These are phyloP conservation scores for Xylariaceae sp. DNA, from an alignment of 2,329 filamentous ascomycete genomes.

Conservation along the genomic window DNA sequence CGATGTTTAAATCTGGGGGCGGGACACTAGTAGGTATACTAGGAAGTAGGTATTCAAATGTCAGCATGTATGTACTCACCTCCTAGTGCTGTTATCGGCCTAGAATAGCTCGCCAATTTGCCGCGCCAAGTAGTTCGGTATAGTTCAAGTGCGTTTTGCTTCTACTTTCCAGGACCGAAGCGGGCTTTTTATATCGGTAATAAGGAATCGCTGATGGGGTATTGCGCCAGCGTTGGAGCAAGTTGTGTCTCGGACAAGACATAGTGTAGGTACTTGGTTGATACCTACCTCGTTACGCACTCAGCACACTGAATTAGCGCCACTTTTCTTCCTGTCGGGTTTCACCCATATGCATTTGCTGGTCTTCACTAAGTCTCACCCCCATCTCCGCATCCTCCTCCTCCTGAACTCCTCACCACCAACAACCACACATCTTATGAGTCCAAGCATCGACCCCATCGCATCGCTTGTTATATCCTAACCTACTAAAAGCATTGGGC, in stretches of 20 bases:
- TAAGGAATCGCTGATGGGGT: background rate
- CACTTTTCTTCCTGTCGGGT: constrained; percentile 30
- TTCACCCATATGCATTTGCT: constrained; percentile 17
- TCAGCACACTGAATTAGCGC: constrained; percentile 13
- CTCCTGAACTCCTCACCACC: constrained; percentile 13
- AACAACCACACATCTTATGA: constrained; percentile 30
- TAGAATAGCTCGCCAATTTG: background rate
- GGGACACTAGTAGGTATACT: too few species aligned
- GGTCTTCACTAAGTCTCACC: constrained; percentile 11
- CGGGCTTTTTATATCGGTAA: background rate
- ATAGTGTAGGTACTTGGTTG: background rate
- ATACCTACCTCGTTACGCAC: constrained; percentile 8
- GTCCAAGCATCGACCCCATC: constrained; percentile 21
- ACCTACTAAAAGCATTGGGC: background rate
- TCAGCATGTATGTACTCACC: constrained; percentile 1
- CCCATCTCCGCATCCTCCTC: constrained; percentile 37
- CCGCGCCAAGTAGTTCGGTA: background rate
- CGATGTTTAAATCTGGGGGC: constrained; percentile 20
- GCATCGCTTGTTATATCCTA: background rate
- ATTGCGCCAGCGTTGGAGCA: constrained; percentile 3
- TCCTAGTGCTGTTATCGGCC: background rate
- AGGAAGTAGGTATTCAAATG: constrained; percentile 3
- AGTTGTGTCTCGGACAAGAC: background rate
- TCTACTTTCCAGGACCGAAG: background rate
- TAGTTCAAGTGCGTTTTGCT: background rate